Conservation (phyloP, 352 stramenopile species). For the Globisporangium iwayamae region DNA sequence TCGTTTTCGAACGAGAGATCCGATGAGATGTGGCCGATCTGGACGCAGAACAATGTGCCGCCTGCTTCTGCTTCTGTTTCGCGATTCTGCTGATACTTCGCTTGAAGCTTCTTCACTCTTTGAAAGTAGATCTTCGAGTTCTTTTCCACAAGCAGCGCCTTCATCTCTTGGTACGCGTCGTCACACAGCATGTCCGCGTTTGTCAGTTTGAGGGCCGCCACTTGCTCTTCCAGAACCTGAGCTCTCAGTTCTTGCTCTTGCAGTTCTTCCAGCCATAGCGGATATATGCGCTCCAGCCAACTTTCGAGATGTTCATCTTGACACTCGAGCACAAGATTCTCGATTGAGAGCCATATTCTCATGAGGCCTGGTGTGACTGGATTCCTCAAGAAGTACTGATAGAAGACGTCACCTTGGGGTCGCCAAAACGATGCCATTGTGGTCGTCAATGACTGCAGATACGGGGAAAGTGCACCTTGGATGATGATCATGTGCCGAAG, state of each 20-base stretch:
- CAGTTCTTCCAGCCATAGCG: slow-evolving; percentile 70
- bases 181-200: slow-evolving; percentile 44
- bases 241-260: slow-evolving; percentile 58
- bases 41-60: slow-evolving; percentile 28
- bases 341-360: slow-evolving; percentile 49
- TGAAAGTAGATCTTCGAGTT: slow-evolving; percentile 59
- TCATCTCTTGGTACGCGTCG: slow-evolving; percentile 44
- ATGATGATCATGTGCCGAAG: slow-evolving; percentile 24
- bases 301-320: slow-evolving; percentile 48
- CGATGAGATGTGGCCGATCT: slow-evolving; percentile 26
- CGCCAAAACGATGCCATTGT: slow-evolving; percentile 44
- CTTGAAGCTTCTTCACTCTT: slow-evolving; percentile 40
- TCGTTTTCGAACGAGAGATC: slow-evolving; percentile 43
- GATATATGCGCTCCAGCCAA: slow-evolving; percentile 69
- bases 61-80: slow-evolving; percentile 5
- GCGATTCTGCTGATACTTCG: slow-evolving; percentile 11
- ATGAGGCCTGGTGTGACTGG: slow-evolving; percentile 29
- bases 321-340: slow-evolving; percentile 41
- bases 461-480: slow-evolving; percentile 29
- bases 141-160: slow-evolving; percentile 42
- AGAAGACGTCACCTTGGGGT: slow-evolving; percentile 61
- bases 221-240: slow-evolving; percentile 63
- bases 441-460: slow-evolving; percentile 20
- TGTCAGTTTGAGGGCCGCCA: slow-evolving; percentile 46
- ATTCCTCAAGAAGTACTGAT: slow-evolving; percentile 50